phyloP scores from a whole-genome alignment of 1,284 basidiomycete species.

The Trichosporon ovoides region DNA sequence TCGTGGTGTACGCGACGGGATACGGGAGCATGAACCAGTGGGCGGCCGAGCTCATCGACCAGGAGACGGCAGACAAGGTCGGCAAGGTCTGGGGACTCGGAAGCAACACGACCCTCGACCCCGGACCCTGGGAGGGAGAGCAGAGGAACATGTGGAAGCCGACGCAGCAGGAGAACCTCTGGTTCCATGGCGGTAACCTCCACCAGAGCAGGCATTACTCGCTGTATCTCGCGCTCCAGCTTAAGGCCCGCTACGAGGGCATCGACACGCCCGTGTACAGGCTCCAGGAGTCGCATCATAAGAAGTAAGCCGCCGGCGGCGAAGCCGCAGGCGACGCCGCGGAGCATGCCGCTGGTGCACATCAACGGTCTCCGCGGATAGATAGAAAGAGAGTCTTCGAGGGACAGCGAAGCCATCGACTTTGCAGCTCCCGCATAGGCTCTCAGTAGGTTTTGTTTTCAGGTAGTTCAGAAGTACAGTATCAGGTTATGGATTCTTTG shows the following conservation, averaged over 20 bases:
- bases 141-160: conserved; percentile 22
- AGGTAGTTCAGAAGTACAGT: too few species aligned
- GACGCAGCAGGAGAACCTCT: conserved; percentile 15
- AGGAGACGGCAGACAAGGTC: conserved; percentile 19
- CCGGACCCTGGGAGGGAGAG: conserved; percentile 22
- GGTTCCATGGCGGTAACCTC: conserved; percentile 20
- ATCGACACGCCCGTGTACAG: conserved; percentile 17
- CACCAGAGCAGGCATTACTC: conserved; percentile 19
- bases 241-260: conserved; percentile 20
- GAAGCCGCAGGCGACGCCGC: not conserved
- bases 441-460: too few species aligned
- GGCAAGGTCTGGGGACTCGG: conserved; percentile 20
- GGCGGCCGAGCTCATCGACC: conserved; percentile 17
- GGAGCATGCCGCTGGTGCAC: too few species aligned
- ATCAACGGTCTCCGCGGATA: too few species aligned
- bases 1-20: conserved; percentile 21
- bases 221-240: conserved; percentile 19
- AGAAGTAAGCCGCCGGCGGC: conserved; percentile 6
- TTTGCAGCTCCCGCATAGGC: too few species aligned
- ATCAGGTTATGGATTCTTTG: too few species aligned
- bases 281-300: conserved; percentile 18
- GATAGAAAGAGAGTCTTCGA: too few species aligned
- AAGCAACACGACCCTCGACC: conserved; percentile 17
- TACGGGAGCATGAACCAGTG: conserved; percentile 20
- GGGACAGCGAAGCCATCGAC: too few species aligned